Evolutionary conservation across 1,284 basidiomycete species (phyloP).

Genomic region (Neolentinus lepideus): DNA sequence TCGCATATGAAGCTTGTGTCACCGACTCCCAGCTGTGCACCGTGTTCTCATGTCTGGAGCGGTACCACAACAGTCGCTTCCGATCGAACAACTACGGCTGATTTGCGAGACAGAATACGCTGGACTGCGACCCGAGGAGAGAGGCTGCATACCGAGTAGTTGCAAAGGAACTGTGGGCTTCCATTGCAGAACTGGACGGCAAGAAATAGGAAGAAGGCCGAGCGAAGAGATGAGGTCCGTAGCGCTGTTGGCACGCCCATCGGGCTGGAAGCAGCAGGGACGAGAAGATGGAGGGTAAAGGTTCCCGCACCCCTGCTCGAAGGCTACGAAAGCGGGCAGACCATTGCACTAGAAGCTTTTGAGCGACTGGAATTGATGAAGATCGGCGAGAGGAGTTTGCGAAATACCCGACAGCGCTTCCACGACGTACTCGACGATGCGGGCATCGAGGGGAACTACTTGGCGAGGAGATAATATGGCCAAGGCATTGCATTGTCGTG

Average conservation of each 20-base stretch:
- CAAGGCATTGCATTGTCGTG: no score
- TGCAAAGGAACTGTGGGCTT: neutral
- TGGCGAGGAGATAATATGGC: neutral
- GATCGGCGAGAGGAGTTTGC: neutral
- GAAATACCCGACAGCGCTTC: neutral
- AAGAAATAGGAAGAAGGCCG: neutral
- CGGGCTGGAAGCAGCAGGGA: neutral
- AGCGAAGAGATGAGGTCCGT: neutral
- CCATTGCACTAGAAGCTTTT: neutral
- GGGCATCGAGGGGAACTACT: neutral
- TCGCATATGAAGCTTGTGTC: neutral
- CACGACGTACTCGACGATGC: neutral
- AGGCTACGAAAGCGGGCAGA: neutral
- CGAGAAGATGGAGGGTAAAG: neutral
- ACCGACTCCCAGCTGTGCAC: neutral
- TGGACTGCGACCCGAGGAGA: neutral
- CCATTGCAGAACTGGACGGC: neutral
- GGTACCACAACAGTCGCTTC: neutral
- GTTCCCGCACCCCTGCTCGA: neutral
- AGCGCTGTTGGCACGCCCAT: neutral
- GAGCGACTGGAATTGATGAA: neutral
- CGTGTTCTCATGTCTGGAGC: neutral
- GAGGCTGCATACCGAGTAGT: neutral
- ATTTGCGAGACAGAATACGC: neutral
- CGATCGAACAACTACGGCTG: neutral